Conservation (phyloP, 345 rosid species). For the Salix brachista region DNA sequence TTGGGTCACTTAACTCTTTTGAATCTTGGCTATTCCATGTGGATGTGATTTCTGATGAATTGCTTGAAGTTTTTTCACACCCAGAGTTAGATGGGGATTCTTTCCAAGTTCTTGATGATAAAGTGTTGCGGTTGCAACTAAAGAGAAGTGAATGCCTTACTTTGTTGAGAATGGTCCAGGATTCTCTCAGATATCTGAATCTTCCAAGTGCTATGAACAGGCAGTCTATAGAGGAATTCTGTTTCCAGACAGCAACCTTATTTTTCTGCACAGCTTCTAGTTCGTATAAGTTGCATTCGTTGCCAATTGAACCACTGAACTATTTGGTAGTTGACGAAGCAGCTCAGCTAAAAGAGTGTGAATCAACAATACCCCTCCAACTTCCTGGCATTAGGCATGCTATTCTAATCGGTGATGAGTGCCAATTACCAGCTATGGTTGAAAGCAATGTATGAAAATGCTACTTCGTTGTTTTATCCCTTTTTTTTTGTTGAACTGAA, state of each 20-base stretch:
- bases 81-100: not conserved
- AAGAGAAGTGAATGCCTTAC: conserved; percentile 28
- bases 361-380: conserved; percentile 49
- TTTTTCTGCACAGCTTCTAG: conserved; percentile 43
- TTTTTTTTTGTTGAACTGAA: not conserved
- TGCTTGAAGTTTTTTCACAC: conserved; percentile 23
- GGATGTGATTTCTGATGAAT: conserved; percentile 18
- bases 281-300: conserved; percentile 29
- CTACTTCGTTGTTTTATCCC: not conserved
- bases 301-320: conserved; percentile 26
- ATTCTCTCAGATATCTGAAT: conserved; percentile 16
- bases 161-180: conserved; percentile 8
- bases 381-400: conserved; percentile 36
- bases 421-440: conserved; percentile 49
- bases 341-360: conserved; percentile 57
- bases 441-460: conserved; percentile 34
- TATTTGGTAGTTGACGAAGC: conserved; percentile 60
- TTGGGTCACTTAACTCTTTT: conserved; percentile 23
- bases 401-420: conserved; percentile 51
- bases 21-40: conserved; percentile 10
- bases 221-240: conserved; percentile 18
- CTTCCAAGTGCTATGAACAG: conserved; percentile 20
- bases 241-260: conserved; percentile 30
- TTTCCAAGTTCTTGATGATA: not conserved
- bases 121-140: not conserved